Evolutionary conservation across 768 basidiomycete genomes (phyloP).

Genomic region (Tubosaeta sp.): DNA sequence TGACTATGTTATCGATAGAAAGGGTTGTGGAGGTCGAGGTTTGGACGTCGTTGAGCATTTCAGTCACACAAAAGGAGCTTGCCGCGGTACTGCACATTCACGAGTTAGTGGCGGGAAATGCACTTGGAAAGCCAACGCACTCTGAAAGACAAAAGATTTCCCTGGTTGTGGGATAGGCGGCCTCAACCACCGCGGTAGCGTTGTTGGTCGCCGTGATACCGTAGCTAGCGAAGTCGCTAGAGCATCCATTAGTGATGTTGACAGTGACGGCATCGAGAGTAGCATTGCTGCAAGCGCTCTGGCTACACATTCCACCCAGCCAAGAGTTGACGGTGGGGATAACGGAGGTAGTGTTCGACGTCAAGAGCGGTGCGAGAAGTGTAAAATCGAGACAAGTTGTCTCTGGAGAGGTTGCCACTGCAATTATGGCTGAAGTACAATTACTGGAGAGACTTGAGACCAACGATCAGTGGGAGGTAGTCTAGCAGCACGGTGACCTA

Average conservation of each 20-base stretch:
- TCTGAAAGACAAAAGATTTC: constrained; percentile 59
- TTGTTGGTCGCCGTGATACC: constrained; percentile 18
- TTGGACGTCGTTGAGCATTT: constrained; percentile 54
- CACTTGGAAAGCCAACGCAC: constrained; percentile 37
- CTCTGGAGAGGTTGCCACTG: constrained; percentile 35
- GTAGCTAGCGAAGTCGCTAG: constrained; percentile 32
- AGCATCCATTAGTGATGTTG: constrained; percentile 52
- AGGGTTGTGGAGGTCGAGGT: constrained; percentile 16
- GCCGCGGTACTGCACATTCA: constrained; percentile 27
- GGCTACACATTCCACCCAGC: constrained; percentile 53
- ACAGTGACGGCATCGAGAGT: constrained; percentile 52
- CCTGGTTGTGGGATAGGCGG: constrained; percentile 53
- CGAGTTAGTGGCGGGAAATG: neutral
- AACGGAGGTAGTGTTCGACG: constrained; percentile 30
- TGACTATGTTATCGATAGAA: constrained; percentile 16
- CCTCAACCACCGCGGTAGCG: constrained; percentile 38
- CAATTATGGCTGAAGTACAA: constrained; percentile 47
- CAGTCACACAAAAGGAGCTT: constrained; percentile 51
- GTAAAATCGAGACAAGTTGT: constrained; percentile 40
- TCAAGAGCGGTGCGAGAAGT: constrained; percentile 26
- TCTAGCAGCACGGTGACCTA: constrained; percentile 23
- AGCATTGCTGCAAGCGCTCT: constrained; percentile 51
- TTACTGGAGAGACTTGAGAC: constrained; percentile 16
- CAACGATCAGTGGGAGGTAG: neutral
- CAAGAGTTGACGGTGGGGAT: constrained; percentile 51